Percentiles rank a stretch among this genome's conserved stretches.
Conservation (phyloP, 805 yeast genomes). For the Wickerhamiella sorbophila region DNA sequence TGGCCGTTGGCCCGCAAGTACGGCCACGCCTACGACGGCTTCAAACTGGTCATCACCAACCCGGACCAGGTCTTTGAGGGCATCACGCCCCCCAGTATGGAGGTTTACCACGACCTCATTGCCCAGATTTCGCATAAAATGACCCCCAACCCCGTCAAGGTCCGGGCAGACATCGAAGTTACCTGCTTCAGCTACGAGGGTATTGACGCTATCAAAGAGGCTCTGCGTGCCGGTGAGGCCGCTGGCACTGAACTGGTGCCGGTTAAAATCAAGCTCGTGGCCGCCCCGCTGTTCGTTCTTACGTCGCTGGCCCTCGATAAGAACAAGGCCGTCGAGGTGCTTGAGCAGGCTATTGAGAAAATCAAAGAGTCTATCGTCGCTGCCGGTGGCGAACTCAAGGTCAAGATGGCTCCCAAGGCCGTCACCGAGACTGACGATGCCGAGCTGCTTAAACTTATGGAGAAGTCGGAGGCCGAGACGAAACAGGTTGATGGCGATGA, state of each 20-base stretch:
- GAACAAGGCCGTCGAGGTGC: constrained; percentile 65
- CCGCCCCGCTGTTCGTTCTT: constrained; percentile 91
- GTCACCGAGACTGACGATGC: constrained; percentile 98
- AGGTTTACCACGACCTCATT: constrained; percentile 70
- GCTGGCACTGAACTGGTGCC: constrained; percentile 72
- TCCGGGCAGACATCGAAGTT: constrained; percentile 97
- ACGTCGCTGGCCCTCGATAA: constrained; percentile 90
- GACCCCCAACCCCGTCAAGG: constrained; percentile 95
- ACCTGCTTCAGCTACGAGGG: constrained; percentile 97
- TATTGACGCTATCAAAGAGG: constrained; percentile 87
- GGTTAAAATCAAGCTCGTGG: constrained; percentile 86
- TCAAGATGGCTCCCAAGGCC: constrained; percentile 97
- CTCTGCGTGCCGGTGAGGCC: constrained; percentile 75
- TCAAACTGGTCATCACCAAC: constrained; percentile 89
- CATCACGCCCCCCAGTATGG: constrained; percentile 54
- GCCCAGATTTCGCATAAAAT: constrained; percentile 80
- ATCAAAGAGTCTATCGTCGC: constrained; percentile 55
- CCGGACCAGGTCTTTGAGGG: constrained; percentile 70
- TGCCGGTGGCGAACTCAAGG: constrained; percentile 75
- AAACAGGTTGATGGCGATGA: constrained; percentile 74
- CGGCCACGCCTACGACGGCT: constrained; percentile 96
- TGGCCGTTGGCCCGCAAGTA: constrained; percentile 95
- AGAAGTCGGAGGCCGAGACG: constrained; percentile 81
- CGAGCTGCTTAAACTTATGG: constrained; percentile 89
- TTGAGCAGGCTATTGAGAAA: constrained; percentile 66